Base-by-base conservation (phyloP, 805 yeast species). In the Barnettozyma sucrosica region DNA sequence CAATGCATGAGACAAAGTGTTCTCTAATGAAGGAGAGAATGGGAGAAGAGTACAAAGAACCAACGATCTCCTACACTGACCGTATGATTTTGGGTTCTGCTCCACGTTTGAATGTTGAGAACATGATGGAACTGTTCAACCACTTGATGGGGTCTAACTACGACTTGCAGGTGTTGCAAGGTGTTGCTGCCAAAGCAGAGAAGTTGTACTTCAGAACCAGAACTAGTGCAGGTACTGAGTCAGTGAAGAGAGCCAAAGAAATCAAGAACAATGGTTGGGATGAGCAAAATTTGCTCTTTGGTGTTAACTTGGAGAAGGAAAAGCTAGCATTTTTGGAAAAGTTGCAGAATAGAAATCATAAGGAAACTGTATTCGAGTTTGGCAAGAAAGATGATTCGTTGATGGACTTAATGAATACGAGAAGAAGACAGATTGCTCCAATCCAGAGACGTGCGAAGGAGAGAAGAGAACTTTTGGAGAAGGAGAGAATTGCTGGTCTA, bases 321-420 rank as follows among this genome's bases (percentile, higher is more conserved):
- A 87, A 86, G 62, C 74, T 84, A 23, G 75, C 67, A 37, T 83
- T 93, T 58, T 73, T 93, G 54, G 85, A 80, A 5, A 80, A 81
- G 57, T 69, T 93, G 51, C 79, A 80, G 50, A 76, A 86, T 55
- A 74, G 97, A 61, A 65, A 71, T 38, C 71, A 80, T 44, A 84
- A 87, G 58, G 98, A 93, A 63, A 93, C 99, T 0, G 97, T 93
- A 4, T 93, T 93, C 63, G 99, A 93, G 66, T 85, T 89, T 66
- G 78, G 81, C 51, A 79, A 82, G 58, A 71, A 74, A 44, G 75
- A 73, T 44, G 87, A 82, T 54, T 83, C 83, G 53, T 72, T 89
- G 61, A 83, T 86, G 36, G 83, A 83, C 46, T 73, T 93, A 61
- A 93, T 93, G 99, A 76, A 81, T 53, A 80, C 81, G 51, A 75